Evolutionary conservation across 169 alveolate genomes (phyloP), one percentile per base, ranked within the genome.

Genomic region (Plasmodium coatneyi): DNA sequence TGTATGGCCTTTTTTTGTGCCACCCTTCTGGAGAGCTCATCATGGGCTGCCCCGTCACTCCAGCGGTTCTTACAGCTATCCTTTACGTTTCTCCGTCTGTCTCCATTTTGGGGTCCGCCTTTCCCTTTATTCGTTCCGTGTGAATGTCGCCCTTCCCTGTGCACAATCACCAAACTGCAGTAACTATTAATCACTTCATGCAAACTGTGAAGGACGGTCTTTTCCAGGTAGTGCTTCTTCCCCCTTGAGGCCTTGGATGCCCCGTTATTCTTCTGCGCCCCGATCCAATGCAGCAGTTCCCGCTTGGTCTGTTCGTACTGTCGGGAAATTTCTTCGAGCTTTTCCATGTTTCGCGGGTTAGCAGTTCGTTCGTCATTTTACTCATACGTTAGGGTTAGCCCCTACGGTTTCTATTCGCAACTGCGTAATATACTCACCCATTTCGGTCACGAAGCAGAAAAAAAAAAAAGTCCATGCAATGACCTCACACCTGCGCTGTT

Each of bases 1-100:
- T 84, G 93, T 84, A 74, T 72, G 60, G 28, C 43, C 60, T 74
- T 74, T 52, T 19, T 84, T 74, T 43, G 7, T 7, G 39, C 19
- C 2, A 72, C 22, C 43, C 28, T 74, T 22, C 39, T 84, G 14
- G 39, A 0, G 49, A 83, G n/a, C 10, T 10, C 28, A 49, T 72
- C 84, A 72, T 84, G 80, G 3, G 5, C 32, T 39, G 10, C 19
- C 56, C n/a, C 56, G 3, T 12, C 56, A 46, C 4, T 32, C 12
- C 52, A 25, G 3, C 84, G 22, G n/a, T 41, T 78, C 84, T 19
- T 41, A 22, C 84, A 46, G n/a, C 4, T 46, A 5, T 78, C 12
- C n/a, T 28, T 36, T 81, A 5, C 25, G 19, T 10, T 36, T 54
- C 80, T 25, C 28, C 78, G 0, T 43, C 22, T 81, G n/a, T 16